Evolutionary conservation across 768 basidiomycete species (phyloP).

Genomic region (Lactarius sanguifluus): DNA sequence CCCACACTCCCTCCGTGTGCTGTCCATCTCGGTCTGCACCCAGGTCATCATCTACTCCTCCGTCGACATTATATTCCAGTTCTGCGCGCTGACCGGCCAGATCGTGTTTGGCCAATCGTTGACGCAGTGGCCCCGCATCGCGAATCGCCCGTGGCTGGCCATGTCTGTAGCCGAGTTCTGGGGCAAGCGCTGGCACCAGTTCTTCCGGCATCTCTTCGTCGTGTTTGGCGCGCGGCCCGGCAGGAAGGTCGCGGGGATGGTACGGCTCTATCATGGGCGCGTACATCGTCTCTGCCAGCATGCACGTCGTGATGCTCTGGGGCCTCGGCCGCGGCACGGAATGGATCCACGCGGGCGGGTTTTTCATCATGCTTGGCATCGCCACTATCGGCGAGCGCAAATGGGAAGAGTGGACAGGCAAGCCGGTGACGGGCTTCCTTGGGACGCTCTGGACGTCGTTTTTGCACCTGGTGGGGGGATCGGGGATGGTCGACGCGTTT

Average conservation of each 20-base stretch:
- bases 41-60: constrained; percentile 27
- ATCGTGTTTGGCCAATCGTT: constrained; percentile 37
- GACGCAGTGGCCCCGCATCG: constrained; percentile 40
- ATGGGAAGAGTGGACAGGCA: constrained; percentile 48
- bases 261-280: constrained; percentile 54
- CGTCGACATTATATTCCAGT: constrained; percentile 32
- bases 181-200: constrained; percentile 44
- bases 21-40: constrained; percentile 17
- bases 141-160: constrained; percentile 40
- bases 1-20: constrained; percentile 5
- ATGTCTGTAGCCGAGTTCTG: constrained; percentile 44
- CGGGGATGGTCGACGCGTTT: constrained; percentile 26
- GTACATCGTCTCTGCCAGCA: constrained; percentile 56
- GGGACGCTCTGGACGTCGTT: constrained; percentile 54
- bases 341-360: constrained; percentile 44
- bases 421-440: constrained; percentile 45
- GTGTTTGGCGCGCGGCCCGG: constrained; percentile 38
- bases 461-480: constrained; percentile 50
- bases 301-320: constrained; percentile 61
- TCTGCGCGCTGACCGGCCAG: constrained; percentile 33
- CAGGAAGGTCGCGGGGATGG: constrained; percentile 46
- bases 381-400: constrained; percentile 51
- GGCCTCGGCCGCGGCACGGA: constrained; percentile 61
- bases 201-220: constrained; percentile 38
- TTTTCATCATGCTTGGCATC: constrained; percentile 59